These are phyloP conservation scores for Xylaria sp. DNA, from an alignment of 2,329 filamentous ascomycete genomes.

Conservation along the genomic window DNA sequence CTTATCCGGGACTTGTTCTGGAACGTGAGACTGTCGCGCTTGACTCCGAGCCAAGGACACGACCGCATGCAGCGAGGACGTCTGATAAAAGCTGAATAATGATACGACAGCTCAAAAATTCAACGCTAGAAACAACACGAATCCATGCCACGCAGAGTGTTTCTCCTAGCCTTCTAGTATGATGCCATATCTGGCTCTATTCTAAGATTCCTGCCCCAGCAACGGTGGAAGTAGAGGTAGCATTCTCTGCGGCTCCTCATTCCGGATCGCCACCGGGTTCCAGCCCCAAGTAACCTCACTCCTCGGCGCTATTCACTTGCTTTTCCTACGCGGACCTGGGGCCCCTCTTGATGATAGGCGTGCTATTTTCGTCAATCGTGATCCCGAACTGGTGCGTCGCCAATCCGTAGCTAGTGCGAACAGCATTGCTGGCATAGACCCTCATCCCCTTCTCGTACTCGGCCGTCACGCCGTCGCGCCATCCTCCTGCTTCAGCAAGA, in stretches of 20 bases:
- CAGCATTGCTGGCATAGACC: slow-evolving; percentile 62
- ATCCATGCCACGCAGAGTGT: not conserved
- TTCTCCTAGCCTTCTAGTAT: not conserved
- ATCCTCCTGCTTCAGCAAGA: slow-evolving; percentile 58
- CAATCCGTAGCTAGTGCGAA: slow-evolving; percentile 57
- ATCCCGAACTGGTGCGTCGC: slow-evolving; percentile 53
- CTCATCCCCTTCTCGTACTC: slow-evolving; percentile 68
- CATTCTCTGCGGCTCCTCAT: slow-evolving; percentile 22
- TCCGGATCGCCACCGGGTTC: slow-evolving; percentile 13
- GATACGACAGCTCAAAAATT: not conserved
- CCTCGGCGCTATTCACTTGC: not conserved
- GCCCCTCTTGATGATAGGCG: slow-evolving; percentile 23
- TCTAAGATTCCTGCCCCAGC: not conserved
- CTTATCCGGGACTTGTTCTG: slow-evolving; percentile 34
- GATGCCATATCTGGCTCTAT: not conserved
- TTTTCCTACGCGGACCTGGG: slow-evolving; percentile 2
- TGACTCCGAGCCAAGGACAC: not conserved
- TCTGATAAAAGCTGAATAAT: not conserved
- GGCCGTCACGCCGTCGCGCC: slow-evolving; percentile 57
- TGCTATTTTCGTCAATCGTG: slow-evolving; percentile 36
- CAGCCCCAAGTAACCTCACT: not conserved
- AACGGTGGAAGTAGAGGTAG: not conserved
- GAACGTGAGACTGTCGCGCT: slow-evolving; percentile 24
- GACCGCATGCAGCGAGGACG: not conserved
- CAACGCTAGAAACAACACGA: not conserved